A percentile compares a stretch with the other conserved stretches of the same genome.
phyloP scores from a whole-genome alignment of 2,329 filamentous ascomycete species.

The Penicillium verrucosum region DNA sequence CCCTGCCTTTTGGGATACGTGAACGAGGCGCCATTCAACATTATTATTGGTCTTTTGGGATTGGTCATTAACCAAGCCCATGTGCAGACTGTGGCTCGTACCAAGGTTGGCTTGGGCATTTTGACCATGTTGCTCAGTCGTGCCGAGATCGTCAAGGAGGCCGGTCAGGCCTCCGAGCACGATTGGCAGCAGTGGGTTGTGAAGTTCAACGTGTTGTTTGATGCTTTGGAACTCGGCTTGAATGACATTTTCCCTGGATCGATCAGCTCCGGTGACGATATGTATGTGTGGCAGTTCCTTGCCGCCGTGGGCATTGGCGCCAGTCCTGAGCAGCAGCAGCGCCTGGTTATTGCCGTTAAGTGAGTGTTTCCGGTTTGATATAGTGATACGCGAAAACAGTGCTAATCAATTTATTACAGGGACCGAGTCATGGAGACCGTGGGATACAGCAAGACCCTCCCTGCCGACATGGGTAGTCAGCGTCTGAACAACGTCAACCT shows the following conservation, averaged over 20 bases:
- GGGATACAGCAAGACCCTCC: slow-evolving; percentile 79
- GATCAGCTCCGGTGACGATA: slow-evolving; percentile 86
- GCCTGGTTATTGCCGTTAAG: slow-evolving; percentile 92
- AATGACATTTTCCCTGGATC: slow-evolving; percentile 85
- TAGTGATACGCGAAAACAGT: background rate
- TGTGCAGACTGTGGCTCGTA: slow-evolving; percentile 77
- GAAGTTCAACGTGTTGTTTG: slow-evolving; percentile 84
- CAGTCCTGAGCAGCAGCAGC: slow-evolving; percentile 89
- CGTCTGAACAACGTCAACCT: slow-evolving; percentile 90
- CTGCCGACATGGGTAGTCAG: slow-evolving; percentile 77
- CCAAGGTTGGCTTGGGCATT: slow-evolving; percentile 82
- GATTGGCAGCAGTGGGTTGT: slow-evolving; percentile 79
- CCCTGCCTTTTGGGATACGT: slow-evolving; percentile 86
- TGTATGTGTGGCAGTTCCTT: slow-evolving; percentile 97
- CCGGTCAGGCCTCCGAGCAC: slow-evolving; percentile 64
- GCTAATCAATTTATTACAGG: slow-evolving; percentile 33
- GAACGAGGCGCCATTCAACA: slow-evolving; percentile 83
- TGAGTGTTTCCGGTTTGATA: slow-evolving; percentile 32
- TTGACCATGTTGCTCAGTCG: slow-evolving; percentile 92
- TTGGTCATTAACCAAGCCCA: slow-evolving; percentile 79
- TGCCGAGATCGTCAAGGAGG: slow-evolving; percentile 88
- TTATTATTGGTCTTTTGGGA: slow-evolving; percentile 84
- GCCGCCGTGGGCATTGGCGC: slow-evolving; percentile 93
- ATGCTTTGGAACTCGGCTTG: slow-evolving; percentile 77
- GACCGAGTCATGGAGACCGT: slow-evolving; percentile 97